Conservation (phyloP, 345 rosid species). For the Arabidopsis suecica region DNA sequence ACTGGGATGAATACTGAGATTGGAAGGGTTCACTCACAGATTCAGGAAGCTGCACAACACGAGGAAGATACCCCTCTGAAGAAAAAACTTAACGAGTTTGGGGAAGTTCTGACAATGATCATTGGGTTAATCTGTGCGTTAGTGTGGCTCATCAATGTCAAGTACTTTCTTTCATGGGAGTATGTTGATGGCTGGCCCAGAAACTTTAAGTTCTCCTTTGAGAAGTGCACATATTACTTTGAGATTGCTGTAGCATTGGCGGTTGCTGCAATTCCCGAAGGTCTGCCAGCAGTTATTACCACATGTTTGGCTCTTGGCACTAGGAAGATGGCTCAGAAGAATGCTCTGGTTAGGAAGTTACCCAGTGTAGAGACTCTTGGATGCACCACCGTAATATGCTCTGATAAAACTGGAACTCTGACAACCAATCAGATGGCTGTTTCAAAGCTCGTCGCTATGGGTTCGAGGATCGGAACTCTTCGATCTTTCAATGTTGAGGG, state of each 20-base stretch:
- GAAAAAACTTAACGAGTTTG: slow-evolving; percentile 92
- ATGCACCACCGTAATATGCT: slow-evolving; percentile 91
- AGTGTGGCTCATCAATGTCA: slow-evolving; percentile 94
- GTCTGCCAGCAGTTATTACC: slow-evolving; percentile 93
- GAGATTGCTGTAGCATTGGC: slow-evolving; percentile 97
- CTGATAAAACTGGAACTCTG: slow-evolving; percentile 92
- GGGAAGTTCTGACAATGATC: slow-evolving; percentile 76
- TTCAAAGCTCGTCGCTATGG: slow-evolving; percentile 79
- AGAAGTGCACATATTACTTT: slow-evolving; percentile 97
- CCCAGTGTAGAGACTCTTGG: slow-evolving; percentile 98
- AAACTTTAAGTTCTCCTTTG: slow-evolving; percentile 91
- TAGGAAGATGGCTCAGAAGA: slow-evolving; percentile 96
- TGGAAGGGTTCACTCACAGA: slow-evolving; percentile 89
- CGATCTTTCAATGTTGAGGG: slow-evolving; percentile 84
- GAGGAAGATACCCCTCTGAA: slow-evolving; percentile 95
- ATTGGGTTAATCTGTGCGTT: slow-evolving; percentile 83
- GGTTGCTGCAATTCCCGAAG: slow-evolving; percentile 98
- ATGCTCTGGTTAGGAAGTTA: slow-evolving; percentile 87
- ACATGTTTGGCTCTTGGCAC: slow-evolving; percentile 96
- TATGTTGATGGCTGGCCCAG: slow-evolving; percentile 87
- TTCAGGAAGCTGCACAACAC: slow-evolving; percentile 80
- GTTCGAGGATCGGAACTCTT: slow-evolving; percentile 65
- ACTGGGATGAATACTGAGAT: slow-evolving; percentile 90
- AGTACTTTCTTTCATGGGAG: slow-evolving; percentile 95
- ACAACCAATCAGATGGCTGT: slow-evolving; percentile 96